Conservation (phyloP, 192 early-diverging fungal genomes). For the Linnemannia zychae region DNA sequence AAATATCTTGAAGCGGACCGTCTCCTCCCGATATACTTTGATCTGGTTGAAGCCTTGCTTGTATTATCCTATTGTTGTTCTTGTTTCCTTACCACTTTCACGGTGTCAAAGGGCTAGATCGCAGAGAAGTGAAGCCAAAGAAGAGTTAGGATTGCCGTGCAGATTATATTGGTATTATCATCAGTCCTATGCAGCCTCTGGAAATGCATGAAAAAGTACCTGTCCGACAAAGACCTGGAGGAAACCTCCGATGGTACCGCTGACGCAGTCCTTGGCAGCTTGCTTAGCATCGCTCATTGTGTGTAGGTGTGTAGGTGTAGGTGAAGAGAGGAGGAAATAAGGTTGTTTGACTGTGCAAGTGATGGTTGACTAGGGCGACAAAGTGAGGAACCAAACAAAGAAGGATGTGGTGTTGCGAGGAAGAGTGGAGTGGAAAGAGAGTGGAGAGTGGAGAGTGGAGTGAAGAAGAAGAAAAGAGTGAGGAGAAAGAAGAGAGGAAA, state of each 20-base stretch:
- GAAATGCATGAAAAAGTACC: conserved; percentile 38
- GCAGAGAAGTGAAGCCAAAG: neutral
- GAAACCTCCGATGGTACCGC: conserved; percentile 82
- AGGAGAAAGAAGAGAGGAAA: neutral
- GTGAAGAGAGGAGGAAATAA: conserved; percentile 11
- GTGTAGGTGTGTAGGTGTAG: conserved; percentile 15
- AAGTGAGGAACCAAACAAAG: neutral
- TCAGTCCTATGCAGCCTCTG: neutral
- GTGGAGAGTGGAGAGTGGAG: conserved; percentile 11
- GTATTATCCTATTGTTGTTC: neutral
- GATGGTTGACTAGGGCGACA: neutral
- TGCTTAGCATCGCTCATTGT: conserved; percentile 62
- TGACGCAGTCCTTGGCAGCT: conserved; percentile 81
- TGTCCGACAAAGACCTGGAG: conserved; percentile 83
- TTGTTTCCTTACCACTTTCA: conserved; percentile 76
- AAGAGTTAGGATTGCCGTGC: neutral
- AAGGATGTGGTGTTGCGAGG: neutral
- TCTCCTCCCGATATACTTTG: neutral
- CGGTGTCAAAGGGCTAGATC: conserved; percentile 80
- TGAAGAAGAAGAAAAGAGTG: neutral
- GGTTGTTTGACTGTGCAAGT: conserved; percentile 1
- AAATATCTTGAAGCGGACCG: neutral
- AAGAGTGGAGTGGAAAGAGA: neutral
- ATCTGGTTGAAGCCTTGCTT: neutral
- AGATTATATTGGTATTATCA: neutral